A percentile compares a stretch with the other conserved stretches of the same genome.
Conservation (phyloP, 225 moss, liverwort and hornwort species). For the Neckera pumila region DNA sequence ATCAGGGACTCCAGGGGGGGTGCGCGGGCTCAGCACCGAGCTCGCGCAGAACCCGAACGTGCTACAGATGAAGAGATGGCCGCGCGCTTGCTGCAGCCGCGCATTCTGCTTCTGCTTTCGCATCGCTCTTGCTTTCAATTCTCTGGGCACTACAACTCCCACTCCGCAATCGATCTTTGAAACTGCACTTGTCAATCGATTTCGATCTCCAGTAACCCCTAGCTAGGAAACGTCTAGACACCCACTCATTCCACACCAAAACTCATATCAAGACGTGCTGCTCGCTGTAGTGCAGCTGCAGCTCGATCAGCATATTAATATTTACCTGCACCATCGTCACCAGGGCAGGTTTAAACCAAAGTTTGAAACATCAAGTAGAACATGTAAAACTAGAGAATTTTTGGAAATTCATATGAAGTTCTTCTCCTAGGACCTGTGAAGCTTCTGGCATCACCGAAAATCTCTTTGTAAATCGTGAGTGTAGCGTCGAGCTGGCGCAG, state of each 20-base stretch:
- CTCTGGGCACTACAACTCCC: neutral
- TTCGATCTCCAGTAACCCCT: neutral
- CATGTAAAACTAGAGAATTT: neutral
- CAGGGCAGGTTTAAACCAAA: neutral
- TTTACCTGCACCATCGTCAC: neutral
- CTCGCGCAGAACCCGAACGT: conserved; percentile 51
- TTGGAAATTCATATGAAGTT: neutral
- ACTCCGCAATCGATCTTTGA: neutral
- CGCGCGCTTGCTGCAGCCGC: conserved; percentile 45
- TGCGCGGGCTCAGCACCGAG: conserved; percentile 47
- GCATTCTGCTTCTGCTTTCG: conserved; percentile 50
- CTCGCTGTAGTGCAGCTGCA: neutral
- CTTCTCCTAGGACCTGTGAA: neutral
- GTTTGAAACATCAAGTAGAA: neutral
- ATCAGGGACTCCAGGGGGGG: conserved; percentile 24
- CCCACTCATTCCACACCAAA: neutral
- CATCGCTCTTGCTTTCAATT: conserved; percentile 1
- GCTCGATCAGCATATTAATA: neutral
- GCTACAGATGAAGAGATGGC: conserved; percentile 48
- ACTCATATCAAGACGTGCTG: neutral
- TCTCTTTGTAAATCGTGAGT: neutral
- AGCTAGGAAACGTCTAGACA: neutral
- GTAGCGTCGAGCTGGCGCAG: neutral
- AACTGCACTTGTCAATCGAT: neutral
- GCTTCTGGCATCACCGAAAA: neutral